Evolutionary conservation across 257 asterid species (phyloP).

Genomic region (Solanum clarkiae): DNA sequence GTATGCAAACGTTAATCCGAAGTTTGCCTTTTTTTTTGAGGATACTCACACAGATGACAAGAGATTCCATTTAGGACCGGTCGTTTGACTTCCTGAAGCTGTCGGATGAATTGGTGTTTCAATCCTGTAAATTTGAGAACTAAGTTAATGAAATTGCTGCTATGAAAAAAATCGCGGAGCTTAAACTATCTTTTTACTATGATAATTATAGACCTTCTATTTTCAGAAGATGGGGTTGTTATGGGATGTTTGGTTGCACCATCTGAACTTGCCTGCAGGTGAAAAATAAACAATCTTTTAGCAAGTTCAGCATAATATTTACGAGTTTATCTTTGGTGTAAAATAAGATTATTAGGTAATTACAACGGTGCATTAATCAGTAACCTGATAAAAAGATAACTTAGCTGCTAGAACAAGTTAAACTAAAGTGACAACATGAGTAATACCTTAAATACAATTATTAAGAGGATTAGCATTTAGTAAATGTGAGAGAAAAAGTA

Average conservation of each 20-base stretch:
- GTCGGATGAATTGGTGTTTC: constrained; percentile 32
- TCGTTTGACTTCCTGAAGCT: constrained; percentile 48
- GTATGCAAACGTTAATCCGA: neutral
- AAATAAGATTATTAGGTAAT: neutral
- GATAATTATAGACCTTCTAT: constrained; percentile 25
- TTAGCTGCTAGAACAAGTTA: neutral
- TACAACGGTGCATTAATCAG: neutral
- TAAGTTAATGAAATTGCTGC: neutral
- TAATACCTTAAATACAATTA: neutral
- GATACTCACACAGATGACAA: constrained; percentile 66
- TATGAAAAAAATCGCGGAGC: neutral
- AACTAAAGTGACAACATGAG: neutral
- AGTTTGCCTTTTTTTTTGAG: neutral
- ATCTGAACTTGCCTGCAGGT: constrained; percentile 26
- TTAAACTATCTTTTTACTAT: neutral
- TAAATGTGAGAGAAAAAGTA: neutral
- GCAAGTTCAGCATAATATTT: neutral
- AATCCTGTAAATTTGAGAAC: constrained; percentile 24
- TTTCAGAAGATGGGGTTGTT: constrained; percentile 34
- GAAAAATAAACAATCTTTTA: neutral
- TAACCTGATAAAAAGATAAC: neutral
- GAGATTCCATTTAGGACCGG: constrained; percentile 59
- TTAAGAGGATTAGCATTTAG: neutral
- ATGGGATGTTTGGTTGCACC: constrained; percentile 22
- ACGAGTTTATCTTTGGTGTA: neutral